Evolutionary conservation across 2,329 filamentous ascomycete genomes (phyloP).

Genomic region (Fusarium oligoseptatum): DNA sequence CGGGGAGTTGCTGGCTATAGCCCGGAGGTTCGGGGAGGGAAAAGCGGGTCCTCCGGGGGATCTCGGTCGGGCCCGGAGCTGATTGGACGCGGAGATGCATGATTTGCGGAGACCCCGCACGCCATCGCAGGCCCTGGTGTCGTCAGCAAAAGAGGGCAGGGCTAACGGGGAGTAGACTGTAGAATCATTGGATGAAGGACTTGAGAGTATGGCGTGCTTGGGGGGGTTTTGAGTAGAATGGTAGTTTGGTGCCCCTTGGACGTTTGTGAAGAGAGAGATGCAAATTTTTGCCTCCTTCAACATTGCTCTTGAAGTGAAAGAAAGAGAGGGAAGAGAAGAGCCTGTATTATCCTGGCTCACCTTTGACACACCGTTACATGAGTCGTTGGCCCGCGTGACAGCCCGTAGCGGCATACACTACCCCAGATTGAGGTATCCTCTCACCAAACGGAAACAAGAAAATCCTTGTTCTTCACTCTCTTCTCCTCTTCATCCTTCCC

Average conservation of each 20-base stretch:
- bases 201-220: conserved; percentile 40
- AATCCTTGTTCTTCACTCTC: not conserved
- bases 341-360: not conserved
- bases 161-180: conserved; percentile 24
- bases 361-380: not conserved
- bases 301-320: not conserved
- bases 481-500: not conserved
- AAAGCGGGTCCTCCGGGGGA: conserved; percentile 13
- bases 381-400: conserved; percentile 11
- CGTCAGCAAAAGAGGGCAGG: conserved; percentile 22
- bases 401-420: conserved; percentile 5
- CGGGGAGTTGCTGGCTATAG: conserved; percentile 36
- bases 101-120: conserved; percentile 44
- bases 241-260: not conserved
- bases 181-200: conserved; percentile 36
- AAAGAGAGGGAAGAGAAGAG: not conserved
- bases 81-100: conserved; percentile 20
- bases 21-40: conserved; percentile 15
- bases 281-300: not conserved
- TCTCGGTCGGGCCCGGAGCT: conserved; percentile 30
- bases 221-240: not conserved
- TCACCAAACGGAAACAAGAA: not conserved
- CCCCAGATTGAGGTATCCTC: conserved; percentile 9
- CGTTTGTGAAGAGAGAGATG: not conserved
- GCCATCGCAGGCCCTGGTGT: conserved; percentile 39